Percentiles rank a stretch among this genome's conserved stretches.
Conservation (phyloP, 257 asterid species). For the Plectranthus barbatus region DNA sequence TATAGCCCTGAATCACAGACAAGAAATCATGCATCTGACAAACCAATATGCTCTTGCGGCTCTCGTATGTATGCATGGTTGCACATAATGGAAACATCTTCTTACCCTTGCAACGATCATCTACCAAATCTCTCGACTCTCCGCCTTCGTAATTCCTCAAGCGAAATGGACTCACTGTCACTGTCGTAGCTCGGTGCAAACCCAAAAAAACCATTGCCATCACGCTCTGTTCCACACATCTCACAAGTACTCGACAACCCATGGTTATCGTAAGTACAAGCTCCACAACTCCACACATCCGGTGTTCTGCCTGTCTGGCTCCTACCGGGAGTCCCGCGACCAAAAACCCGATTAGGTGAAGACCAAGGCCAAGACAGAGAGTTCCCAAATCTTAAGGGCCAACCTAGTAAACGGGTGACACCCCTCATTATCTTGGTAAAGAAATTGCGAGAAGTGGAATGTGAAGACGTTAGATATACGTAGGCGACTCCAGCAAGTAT, state of each 20-base stretch:
- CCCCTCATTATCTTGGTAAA: conserved; percentile 32
- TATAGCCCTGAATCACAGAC: no score
- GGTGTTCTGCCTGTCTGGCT: conserved; percentile 11
- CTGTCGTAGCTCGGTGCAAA: neutral
- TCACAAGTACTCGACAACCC: conserved; percentile 44
- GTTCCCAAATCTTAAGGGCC: conserved; percentile 47
- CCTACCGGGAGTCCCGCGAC: conserved; percentile 49
- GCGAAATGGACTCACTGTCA: conserved; percentile 19
- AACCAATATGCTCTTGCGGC: no score
- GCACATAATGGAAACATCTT: no score
- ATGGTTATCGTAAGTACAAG: conserved; percentile 66
- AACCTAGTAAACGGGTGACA: conserved; percentile 29
- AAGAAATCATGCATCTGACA: no score
- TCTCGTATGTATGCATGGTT: no score
- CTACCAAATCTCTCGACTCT: conserved; percentile 58
- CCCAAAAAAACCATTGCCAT: conserved; percentile 19
- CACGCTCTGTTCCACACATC: conserved; percentile 54
- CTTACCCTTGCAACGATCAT: neutral
- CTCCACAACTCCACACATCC: conserved; percentile 64
- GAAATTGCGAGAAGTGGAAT: conserved; percentile 35
- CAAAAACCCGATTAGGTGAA: conserved; percentile 24
- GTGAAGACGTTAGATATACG: conserved; percentile 23
- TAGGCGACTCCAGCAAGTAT: conserved; percentile 75
- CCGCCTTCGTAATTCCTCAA: conserved; percentile 59
- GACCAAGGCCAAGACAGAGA: conserved; percentile 16